Base-by-base conservation (phyloP, 2,329 filamentous ascomycete genomes). In the Fusarium tricinctum region DNA sequence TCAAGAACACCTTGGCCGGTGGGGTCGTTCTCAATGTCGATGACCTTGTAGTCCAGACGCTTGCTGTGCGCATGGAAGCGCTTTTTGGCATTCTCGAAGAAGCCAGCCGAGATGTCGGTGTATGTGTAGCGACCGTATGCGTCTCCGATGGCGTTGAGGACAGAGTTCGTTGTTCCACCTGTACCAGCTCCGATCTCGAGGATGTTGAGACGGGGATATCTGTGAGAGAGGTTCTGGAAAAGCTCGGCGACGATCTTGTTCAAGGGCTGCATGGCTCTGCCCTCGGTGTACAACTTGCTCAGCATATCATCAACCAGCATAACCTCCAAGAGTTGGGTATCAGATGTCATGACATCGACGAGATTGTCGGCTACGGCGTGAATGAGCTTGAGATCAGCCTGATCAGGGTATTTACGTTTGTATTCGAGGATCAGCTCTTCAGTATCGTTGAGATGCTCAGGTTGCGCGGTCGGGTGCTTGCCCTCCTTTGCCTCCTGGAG, bases 361-460 rank as follows among this genome's bases (percentile, higher is more conserved):
- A 55, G 52, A 32, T 55, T 48, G 5, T 32, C 52, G 1, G 43
- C 52, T 8, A 55, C 52, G 0, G 52, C 52, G 2, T 55, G 52
- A 15, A 55, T 55, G 23, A 55, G 52, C 19, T 55, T 55, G 15
- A 55, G 43, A 8, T 55, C 52, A 14, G 43, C 52, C 48, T 55
- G 52, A 1, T 32, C 52, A 6, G 32, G 32, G 30, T 55, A 49
- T 12, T 40, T 55, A 12, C 23, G 5, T 23, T 55, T 55, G 33
- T 55, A 49, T 6, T 23, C 26, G 8, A 32, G 15, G 43, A 55
- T 55, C 13, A 55, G 1, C 2, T 55, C 43, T 8, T 49, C 23
- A 4, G 43, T 40, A n/a, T 55, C 43, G 14, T 40, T n/a, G 10
- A 55, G 17, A 44, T 44, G 40, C 6, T 49, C 52, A 14, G 30